These are phyloP conservation scores for Salix udensis DNA, from an alignment of 345 rosid species.

Conservation along the genomic window DNA sequence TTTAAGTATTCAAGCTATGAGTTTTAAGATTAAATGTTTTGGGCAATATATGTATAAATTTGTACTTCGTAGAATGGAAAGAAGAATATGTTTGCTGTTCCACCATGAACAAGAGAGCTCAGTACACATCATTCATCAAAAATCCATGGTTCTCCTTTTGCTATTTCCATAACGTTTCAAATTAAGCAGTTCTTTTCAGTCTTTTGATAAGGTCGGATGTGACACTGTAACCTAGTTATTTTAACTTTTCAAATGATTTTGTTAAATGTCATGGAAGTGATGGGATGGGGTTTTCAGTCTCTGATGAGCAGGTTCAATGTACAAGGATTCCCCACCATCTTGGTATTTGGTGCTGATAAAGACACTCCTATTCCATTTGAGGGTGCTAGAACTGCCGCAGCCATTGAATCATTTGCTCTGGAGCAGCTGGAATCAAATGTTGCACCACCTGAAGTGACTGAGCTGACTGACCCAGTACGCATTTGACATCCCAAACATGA, in stretches of 20 bases:
- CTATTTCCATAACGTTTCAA: not conserved
- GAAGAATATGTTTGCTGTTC: not conserved
- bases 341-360: conserved; percentile 90
- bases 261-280: conserved; percentile 12
- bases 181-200: not conserved
- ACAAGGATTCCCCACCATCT: conserved; percentile 93
- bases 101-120: not conserved
- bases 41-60: not conserved
- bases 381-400: conserved; percentile 88
- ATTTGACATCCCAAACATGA: conserved; percentile 13
- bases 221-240: not conserved
- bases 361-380: conserved; percentile 72
- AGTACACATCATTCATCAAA: not conserved
- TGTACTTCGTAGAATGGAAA: not conserved
- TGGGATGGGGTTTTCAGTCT: conserved; percentile 53
- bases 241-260: not conserved
- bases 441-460: conserved; percentile 85
- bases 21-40: not conserved
- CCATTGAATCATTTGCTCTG: conserved; percentile 81
- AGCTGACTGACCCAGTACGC: conserved; percentile 71
- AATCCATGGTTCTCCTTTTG: not conserved
- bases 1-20: not conserved
- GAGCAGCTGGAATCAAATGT: conserved; percentile 79
- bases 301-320: conserved; percentile 87
- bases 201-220: not conserved